phyloP scores from a whole-genome alignment of 495 filamentous ascomycete genomes.

The Penicillium crystallinum region DNA sequence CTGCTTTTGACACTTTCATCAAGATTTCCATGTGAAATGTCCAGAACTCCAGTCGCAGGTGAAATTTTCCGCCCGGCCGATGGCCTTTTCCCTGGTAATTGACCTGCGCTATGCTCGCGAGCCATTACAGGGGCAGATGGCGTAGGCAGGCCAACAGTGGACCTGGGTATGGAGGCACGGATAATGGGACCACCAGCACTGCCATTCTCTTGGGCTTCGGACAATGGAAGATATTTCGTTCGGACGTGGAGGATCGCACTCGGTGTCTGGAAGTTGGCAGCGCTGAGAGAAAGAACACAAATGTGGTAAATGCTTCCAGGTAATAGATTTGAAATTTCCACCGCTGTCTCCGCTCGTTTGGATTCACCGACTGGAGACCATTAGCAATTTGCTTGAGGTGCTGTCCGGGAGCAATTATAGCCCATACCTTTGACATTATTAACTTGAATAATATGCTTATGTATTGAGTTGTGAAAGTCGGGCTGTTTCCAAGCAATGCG shows the following conservation, averaged over 20 bases:
- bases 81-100: conserved; percentile 55
- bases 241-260: conserved; percentile 78
- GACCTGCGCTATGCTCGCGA: conserved; percentile 58
- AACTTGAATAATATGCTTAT: conserved; percentile 85
- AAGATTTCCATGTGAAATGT: conserved; percentile 29
- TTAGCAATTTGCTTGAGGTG: conserved; percentile 8
- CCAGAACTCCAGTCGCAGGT: conserved; percentile 60
- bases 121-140: conserved; percentile 51
- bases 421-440: conserved; percentile 79
- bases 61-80: conserved; percentile 71
- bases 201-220: conserved; percentile 50
- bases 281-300: conserved; percentile 81
- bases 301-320: conserved; percentile 88
- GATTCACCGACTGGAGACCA: conserved; percentile 70
- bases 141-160: conserved; percentile 49
- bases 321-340: conserved; percentile 78
- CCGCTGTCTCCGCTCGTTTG: conserved; percentile 75
- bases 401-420: background rate
- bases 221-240: conserved; percentile 55
- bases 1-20: conserved; percentile 35
- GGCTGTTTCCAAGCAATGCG: conserved; percentile 89
- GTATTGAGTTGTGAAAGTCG: conserved; percentile 67
- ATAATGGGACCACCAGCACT: conserved; percentile 34
- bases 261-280: conserved; percentile 84
- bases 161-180: conserved; percentile 40